Evolutionary conservation across 1,139 yeast genomes (phyloP).

Genomic region (Sugiyamaella sp.): DNA sequence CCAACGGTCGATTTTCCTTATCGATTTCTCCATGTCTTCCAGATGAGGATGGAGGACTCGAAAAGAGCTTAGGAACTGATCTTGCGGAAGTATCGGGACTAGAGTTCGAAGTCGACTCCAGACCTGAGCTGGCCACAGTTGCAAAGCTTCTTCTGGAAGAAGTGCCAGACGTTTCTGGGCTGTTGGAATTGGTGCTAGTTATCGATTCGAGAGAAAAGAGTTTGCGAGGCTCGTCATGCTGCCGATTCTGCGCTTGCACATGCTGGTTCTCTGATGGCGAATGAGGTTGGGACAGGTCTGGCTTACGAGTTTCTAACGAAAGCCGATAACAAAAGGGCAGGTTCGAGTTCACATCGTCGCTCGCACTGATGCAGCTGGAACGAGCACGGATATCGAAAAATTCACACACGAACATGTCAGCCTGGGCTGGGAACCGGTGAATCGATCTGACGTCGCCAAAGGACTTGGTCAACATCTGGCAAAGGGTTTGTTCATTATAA

Average conservation of each 20-base stretch:
- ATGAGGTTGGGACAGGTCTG: too few species aligned
- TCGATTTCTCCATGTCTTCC: neutral
- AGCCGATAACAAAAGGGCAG: neutral
- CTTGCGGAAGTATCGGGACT: neutral
- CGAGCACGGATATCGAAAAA: constrained; percentile 45
- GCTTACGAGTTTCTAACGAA: neutral
- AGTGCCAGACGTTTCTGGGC: neutral
- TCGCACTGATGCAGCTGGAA: constrained; percentile 11
- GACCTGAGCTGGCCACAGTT: constrained; percentile 1
- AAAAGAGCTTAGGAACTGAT: neutral
- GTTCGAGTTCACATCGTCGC: neutral
- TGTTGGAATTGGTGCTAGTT: neutral
- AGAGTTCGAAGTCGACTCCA: neutral
- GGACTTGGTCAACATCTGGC: constrained; percentile 1
- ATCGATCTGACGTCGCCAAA: constrained; percentile 2
- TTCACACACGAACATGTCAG: constrained; percentile 37
- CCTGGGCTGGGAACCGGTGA: constrained; percentile 21
- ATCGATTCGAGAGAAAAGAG: neutral
- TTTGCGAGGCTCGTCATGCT: neutral
- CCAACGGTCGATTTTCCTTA: neutral
- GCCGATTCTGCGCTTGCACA: neutral
- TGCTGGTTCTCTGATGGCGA: neutral
- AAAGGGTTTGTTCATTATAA: neutral
- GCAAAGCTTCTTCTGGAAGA: constrained; percentile 6
- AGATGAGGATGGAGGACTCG: neutral